These are phyloP conservation scores for Beta vulgaris DNA, from an alignment of 148 eudicot genomes.

Conservation along the genomic window DNA sequence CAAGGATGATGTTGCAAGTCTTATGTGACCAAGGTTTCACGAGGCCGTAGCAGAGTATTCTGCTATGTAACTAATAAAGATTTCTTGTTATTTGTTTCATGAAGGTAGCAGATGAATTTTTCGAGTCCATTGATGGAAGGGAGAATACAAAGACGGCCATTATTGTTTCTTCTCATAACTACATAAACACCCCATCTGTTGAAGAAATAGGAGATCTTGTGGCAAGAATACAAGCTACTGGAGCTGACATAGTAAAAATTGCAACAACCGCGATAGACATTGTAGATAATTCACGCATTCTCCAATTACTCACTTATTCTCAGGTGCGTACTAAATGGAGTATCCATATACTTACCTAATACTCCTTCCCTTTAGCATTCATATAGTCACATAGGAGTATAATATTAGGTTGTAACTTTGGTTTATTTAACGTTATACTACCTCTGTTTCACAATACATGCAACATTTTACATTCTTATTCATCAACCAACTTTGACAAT, in stretches of 20 bases:
- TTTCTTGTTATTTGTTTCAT: not conserved
- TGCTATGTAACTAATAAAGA: not conserved
- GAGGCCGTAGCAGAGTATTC: too few relatives aligned
- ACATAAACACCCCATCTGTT: conserved; percentile 62
- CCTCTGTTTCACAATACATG: too few relatives aligned
- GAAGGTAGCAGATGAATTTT: conserved; percentile 69
- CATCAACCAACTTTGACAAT: too few relatives aligned
- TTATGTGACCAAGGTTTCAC: too few relatives aligned
- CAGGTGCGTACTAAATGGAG: conserved; percentile 64
- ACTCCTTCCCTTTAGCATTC: too few relatives aligned
- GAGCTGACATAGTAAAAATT: conserved; percentile 88
- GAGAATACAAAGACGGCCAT: conserved; percentile 57
- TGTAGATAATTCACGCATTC: conserved; percentile 72
- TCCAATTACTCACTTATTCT: conserved; percentile 66
- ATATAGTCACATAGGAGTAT: too few relatives aligned
- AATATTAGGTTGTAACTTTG: too few relatives aligned
- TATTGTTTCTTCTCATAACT: conserved; percentile 86
- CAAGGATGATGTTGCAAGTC: not conserved
- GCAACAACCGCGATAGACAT: conserved; percentile 82
- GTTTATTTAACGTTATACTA: too few relatives aligned
- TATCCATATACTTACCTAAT: too few relatives aligned
- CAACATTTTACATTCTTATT: too few relatives aligned
- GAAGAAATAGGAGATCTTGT: conserved; percentile 82
- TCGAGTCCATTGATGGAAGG: conserved; percentile 40
- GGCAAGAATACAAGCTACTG: conserved; percentile 73